Evolutionary conservation across 2,329 filamentous ascomycete species (phyloP), one percentile per base, ranked within the genome.

Genomic region (Alternaria metachromatica): DNA sequence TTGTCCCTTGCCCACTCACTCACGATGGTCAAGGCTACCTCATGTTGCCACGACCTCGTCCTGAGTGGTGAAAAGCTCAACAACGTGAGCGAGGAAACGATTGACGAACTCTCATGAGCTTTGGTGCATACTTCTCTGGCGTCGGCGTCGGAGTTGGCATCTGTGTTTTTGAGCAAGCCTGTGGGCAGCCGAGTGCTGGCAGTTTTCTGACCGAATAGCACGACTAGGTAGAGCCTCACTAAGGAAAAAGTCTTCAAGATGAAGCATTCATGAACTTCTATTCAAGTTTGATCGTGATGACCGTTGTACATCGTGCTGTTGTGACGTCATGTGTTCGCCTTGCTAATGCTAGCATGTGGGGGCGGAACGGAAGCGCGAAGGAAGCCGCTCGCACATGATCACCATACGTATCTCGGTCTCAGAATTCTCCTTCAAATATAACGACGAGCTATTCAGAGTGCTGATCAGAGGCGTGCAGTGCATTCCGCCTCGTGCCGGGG

Each of bases 11-110:
- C 60, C 57, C 58, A 3, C 50, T 78, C 26, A 59, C 63, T 0
- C 77, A 79, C 54, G 68, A 70, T 30, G 28, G 28, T 1, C 64
- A 70, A 18, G 68, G 68, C 0, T 75, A 69, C 68, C 54, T 75
- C 20, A 45, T 67, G 12, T 60, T 64, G 15, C 28, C 26, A 7
- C 25, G 58, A 3, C 53, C 61, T 5, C 58, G 70, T n/a, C 70
- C 71, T 6, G 33, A 68, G 45, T 74, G 72, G 72, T 75, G 54
- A 46, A 33, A 7, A 11, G 30, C 49, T 25, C 20, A n/a, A 18
- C 15, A 18, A 0, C 4, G 15, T 11, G 9, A 41, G 37, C 37
- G 4, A 15, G 13, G 13, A 12, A 21, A 15, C 30, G 30, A 15
- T 21, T 23, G 4, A 2, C 5, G 18, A 3, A 21, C 20, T 13